These are phyloP conservation scores for Chaetomiaceae sp. DNA, from an alignment of 2,329 filamentous ascomycete genomes.

Conservation along the genomic window DNA sequence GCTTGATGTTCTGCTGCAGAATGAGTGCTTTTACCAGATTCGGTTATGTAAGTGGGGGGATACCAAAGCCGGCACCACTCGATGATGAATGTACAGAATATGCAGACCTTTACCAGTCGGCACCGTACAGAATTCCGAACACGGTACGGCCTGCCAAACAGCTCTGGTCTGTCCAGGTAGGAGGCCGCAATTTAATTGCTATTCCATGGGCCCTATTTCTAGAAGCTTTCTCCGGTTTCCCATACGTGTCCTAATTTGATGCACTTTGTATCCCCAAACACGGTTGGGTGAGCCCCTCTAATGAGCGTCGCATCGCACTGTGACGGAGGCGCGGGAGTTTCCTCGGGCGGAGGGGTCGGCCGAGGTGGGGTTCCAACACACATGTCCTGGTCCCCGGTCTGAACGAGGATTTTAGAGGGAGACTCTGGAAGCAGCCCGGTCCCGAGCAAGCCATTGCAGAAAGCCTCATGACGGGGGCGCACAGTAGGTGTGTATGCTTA, in stretches of 20 bases:
- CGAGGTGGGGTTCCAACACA: constrained; percentile 5
- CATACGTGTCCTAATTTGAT: background rate
- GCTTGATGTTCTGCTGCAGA: background rate
- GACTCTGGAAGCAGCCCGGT: background rate
- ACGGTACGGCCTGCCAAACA: background rate
- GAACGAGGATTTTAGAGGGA: background rate
- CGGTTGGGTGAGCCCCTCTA: background rate
- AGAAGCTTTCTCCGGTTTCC: background rate
- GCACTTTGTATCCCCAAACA: background rate
- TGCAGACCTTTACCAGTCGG: too few species aligned
- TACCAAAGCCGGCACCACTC: too few species aligned
- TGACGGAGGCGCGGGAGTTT: background rate
- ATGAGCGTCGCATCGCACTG: background rate
- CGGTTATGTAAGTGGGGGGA: background rate
- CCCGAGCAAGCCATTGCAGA: background rate
- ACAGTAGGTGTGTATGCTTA: too few species aligned
- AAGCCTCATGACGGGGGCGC: too few species aligned
- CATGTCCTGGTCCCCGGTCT: background rate
- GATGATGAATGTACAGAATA: too few species aligned
- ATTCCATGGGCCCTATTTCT: background rate
- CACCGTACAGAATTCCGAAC: background rate
- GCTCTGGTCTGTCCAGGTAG: background rate
- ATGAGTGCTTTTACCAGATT: background rate
- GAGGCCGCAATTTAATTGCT: background rate
- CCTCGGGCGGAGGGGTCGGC: constrained; percentile 11